A percentile compares a stretch with the other conserved stretches of the same genome.
Conservation (phyloP, 1,284 basidiomycete species). For the Ganoderma sinense region DNA sequence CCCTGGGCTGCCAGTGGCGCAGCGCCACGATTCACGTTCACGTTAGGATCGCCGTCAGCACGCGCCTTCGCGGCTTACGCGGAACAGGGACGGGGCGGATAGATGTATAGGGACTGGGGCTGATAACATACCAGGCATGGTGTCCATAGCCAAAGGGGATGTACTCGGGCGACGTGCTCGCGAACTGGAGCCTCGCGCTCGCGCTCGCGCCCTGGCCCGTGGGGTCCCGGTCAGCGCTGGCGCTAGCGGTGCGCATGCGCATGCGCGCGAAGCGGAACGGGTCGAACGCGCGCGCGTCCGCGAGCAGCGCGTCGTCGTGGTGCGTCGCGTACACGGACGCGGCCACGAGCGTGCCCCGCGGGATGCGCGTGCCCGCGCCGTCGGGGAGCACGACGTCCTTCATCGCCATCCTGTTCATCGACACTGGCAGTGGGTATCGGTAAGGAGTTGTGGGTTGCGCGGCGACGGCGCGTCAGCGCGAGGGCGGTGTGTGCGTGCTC, state of each 20-base stretch:
- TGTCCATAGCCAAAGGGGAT: slow-evolving; percentile 36
- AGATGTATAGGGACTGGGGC: not conserved
- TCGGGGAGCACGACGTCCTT: slow-evolving; percentile 49
- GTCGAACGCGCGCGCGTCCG: slow-evolving; percentile 19
- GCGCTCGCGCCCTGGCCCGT: no score
- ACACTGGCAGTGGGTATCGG: slow-evolving; percentile 33
- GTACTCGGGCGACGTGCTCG: slow-evolving; percentile 34
- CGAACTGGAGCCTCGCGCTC: slow-evolving; percentile 33
- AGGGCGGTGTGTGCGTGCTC: not conserved
- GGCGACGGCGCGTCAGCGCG: not conserved
- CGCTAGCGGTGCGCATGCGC: no score
- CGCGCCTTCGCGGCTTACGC: no score
- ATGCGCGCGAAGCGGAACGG: slow-evolving; percentile 16
- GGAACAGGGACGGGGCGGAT: not conserved
- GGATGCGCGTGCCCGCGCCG: slow-evolving; percentile 51
- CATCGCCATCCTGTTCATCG: slow-evolving; percentile 44
- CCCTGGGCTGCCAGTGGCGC: slow-evolving; percentile 44
- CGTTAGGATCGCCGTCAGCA: no score
- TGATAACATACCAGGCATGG: not conserved
- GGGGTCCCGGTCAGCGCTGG: no score
- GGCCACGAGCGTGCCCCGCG: slow-evolving; percentile 39
- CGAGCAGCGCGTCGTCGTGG: slow-evolving; percentile 22
- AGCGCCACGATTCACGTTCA: no score
- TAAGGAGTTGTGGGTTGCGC: not conserved
- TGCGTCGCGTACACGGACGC: slow-evolving; percentile 17